Percentiles rank a stretch among this genome's conserved stretches.
Conservation (phyloP, 441 rosid species). For the Flueggea neowawraea region DNA sequence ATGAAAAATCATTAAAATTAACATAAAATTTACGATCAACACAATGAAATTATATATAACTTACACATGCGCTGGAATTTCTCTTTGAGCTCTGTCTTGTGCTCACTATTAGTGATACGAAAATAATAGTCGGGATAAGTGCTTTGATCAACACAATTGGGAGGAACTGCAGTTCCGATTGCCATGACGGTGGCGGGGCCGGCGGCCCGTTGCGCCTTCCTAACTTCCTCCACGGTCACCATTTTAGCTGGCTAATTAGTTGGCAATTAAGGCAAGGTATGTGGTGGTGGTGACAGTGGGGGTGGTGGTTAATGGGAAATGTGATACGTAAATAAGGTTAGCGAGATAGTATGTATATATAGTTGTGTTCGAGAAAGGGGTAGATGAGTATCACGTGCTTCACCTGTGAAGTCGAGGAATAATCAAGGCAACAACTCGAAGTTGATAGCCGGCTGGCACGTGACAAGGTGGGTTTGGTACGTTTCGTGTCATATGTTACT, state of each 20-base stretch:
- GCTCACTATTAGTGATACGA: slow-evolving; percentile 38
- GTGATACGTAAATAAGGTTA: no score
- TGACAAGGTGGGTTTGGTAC: no score
- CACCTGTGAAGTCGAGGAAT: no score
- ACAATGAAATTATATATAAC: neutral
- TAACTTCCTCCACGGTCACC: slow-evolving; percentile 37
- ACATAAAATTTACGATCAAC: no score
- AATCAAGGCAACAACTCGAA: no score
- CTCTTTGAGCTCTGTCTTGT: slow-evolving; percentile 36
- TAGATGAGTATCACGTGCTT: no score
- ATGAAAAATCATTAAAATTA: no score
- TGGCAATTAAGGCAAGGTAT: neutral
- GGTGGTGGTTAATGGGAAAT: neutral
- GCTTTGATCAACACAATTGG: slow-evolving; percentile 32
- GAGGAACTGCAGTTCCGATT: slow-evolving; percentile 36
- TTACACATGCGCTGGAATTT: slow-evolving; percentile 48
- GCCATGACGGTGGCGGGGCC: slow-evolving; percentile 45
- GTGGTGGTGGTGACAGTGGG: neutral
- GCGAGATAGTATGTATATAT: no score
- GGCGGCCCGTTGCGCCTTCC: slow-evolving; percentile 32
- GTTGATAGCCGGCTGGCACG: no score
- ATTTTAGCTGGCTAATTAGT: slow-evolving; percentile 2
- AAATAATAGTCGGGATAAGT: slow-evolving; percentile 39
- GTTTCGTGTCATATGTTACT: no score
- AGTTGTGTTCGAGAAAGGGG: no score